phyloP scores from a whole-genome alignment of 2,329 filamentous ascomycete genomes.

The Pseudogymnoascus sp. region DNA sequence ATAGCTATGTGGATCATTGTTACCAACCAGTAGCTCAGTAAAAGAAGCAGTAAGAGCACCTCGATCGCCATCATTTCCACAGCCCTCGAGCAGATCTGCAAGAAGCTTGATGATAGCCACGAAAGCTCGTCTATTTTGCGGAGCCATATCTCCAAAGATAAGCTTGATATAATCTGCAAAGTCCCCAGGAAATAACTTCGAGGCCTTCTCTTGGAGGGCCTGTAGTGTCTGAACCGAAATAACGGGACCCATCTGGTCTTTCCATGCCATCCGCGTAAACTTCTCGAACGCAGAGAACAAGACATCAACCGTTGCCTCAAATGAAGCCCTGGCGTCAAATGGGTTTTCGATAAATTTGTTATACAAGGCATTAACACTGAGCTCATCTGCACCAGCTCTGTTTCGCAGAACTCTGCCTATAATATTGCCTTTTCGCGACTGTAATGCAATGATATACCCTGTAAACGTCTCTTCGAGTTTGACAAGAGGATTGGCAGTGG shows the following conservation, averaged over 20 bases:
- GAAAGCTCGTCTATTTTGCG: constrained; percentile 68
- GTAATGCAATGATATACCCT: constrained; percentile 72
- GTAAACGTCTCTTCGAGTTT: constrained; percentile 79
- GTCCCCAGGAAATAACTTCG: constrained; percentile 62
- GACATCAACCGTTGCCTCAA: constrained; percentile 71
- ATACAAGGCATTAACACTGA: constrained; percentile 81
- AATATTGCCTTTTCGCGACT: constrained; percentile 80
- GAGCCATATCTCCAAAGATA: constrained; percentile 58
- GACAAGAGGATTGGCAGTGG: constrained; percentile 57
- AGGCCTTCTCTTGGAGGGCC: constrained; percentile 61
- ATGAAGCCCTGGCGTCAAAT: constrained; percentile 64
- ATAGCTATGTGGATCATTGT: constrained; percentile 70
- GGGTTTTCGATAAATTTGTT: constrained; percentile 81
- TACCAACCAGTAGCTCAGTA: constrained; percentile 73
- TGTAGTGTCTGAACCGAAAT: constrained; percentile 65
- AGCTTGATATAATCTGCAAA: constrained; percentile 63
- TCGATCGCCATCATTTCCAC: constrained; percentile 82
- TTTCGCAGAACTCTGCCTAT: constrained; percentile 69
- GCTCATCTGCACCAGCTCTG: constrained; percentile 63
- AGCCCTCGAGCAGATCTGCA: constrained; percentile 80
- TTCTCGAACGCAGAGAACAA: constrained; percentile 92
- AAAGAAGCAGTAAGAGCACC: constrained; percentile 84
- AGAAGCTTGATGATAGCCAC: constrained; percentile 77
- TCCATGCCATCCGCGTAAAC: constrained; percentile 82
- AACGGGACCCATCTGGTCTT: constrained; percentile 77